These are phyloP conservation scores for Xylariaceae sp. DNA, from an alignment of 2,329 filamentous ascomycete genomes.

Conservation along the genomic window DNA sequence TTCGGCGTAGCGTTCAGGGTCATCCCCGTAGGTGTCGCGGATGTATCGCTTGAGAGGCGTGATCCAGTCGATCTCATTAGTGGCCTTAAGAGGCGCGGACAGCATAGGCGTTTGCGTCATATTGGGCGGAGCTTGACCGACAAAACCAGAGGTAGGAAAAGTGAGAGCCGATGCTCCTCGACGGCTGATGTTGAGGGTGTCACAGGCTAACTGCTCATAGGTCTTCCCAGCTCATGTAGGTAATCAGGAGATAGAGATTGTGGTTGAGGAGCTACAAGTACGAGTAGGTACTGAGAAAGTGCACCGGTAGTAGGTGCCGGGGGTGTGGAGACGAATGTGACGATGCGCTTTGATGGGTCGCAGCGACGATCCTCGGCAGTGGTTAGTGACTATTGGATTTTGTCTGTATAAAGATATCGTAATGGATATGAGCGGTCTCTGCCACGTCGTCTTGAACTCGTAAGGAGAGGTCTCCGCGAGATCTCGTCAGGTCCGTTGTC, in stretches of 20 bases:
- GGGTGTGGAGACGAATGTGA: constrained; percentile 20
- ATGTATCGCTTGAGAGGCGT: constrained; percentile 90
- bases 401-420: neutral
- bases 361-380: constrained; percentile 11
- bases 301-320: neutral
- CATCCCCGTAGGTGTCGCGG: constrained; percentile 87
- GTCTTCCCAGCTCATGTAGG: neutral
- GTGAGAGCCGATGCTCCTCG: constrained; percentile 15
- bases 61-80: constrained; percentile 98
- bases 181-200: constrained; percentile 5
- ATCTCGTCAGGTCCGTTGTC: neutral
- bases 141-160: constrained; percentile 7
- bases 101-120: constrained; percentile 94
- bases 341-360: constrained; percentile 17
- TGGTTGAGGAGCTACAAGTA: constrained; percentile 5
- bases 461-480: neutral
- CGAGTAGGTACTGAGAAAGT: constrained; percentile 1
- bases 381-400: neutral
- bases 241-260: constrained; percentile 3
- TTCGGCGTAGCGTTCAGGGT: constrained; percentile 90
- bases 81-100: constrained; percentile 84
- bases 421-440: constrained; percentile 1
- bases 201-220: constrained; percentile 16
- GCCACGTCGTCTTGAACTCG: constrained; percentile 1
- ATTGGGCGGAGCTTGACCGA: constrained; percentile 15